Conservation (phyloP, 2,329 filamentous ascomycete species). For the Plenodomus biglobosus region DNA sequence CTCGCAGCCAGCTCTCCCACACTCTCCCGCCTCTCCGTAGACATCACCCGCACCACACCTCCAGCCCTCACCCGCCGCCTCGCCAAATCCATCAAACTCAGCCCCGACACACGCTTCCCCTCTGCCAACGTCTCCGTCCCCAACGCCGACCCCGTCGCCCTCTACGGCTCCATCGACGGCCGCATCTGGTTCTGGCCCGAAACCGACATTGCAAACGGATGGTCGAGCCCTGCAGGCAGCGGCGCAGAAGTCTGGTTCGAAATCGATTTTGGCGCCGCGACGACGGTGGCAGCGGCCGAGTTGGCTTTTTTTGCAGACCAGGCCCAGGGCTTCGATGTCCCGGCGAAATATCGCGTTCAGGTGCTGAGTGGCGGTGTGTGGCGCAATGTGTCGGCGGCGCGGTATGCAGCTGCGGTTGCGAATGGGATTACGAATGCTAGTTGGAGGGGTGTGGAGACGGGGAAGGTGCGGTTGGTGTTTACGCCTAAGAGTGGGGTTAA, state of each 20-base stretch:
- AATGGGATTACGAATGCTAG: conserved; percentile 44
- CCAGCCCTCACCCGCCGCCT: conserved; percentile 34
- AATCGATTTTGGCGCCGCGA: conserved; percentile 41
- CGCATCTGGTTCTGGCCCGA: conserved; percentile 45
- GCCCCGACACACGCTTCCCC: conserved; percentile 31
- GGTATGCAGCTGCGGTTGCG: conserved; percentile 28
- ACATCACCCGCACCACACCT: conserved; percentile 22
- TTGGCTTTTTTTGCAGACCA: conserved; percentile 43
- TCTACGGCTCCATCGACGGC: conserved; percentile 46
- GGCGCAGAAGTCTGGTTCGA: conserved; percentile 41
- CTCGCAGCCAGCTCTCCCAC: conserved; percentile 34
- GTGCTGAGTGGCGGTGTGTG: conserved; percentile 27
- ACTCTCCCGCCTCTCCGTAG: conserved; percentile 28
- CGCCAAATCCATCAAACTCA: conserved; percentile 44
- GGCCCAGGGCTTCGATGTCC: conserved; percentile 31
- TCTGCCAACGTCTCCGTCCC: conserved; percentile 35
- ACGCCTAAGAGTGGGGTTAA: conserved; percentile 34
- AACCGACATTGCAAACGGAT: conserved; percentile 44
- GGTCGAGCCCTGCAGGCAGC: conserved; percentile 36
- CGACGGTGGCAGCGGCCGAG: conserved; percentile 35
- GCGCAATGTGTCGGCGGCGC: conserved; percentile 28
- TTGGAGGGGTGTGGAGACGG: conserved; percentile 31
- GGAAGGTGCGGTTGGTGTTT: conserved; percentile 38
- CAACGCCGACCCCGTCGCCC: conserved; percentile 20
- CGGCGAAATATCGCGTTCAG: conserved; percentile 36